Evolutionary conservation across 2,329 filamentous ascomycete species (phyloP), one percentile per base, ranked within the genome.

Genomic region (Metarhizium sp.): DNA sequence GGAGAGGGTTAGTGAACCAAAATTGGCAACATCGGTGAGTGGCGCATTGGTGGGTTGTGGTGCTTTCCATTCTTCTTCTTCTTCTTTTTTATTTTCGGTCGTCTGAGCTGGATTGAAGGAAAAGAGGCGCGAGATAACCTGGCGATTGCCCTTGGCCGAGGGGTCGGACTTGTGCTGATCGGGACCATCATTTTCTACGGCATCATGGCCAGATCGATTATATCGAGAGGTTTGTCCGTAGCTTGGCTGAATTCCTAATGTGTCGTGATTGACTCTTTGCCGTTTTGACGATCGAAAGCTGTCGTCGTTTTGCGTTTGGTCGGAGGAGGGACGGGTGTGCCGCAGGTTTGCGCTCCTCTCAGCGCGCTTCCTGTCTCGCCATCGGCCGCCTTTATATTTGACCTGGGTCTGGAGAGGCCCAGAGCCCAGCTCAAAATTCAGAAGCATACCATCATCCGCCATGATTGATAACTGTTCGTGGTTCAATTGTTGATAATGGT

Each of bases 401-500:
- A 80, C 75, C 54, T 80, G 74, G 6, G 80, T 76, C 58, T 85
- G 79, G 54, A 89, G 69, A 13, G 87, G 80, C 18, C 76, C 80
- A 58, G 89, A 84, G 32, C 82, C 80, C 56, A 96, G 76, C 63
- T 90, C 85, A 69, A 97, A 96, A 65, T 97, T 97, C 67, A 97
- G 77, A 56, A 96, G 81, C 83, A 99, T 88, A 62, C 91, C 91
- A 84, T 95, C 89, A 76, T 97, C 92, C 52, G 89, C 89, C 92
- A 97, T 96, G 58, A 48, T 59, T 43, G 47, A 32, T 20, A 18
- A 8, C 16, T 48, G 32, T 34, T 13, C 13, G 42, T 36, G 52
- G 25, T 48, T 20, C 48, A 45, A 43, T 48, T 29, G 48, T 42
- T 38, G 53, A 43, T 11, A 34, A 43, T 51, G 53, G 54, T 56